These are phyloP conservation scores for Penicillium fimorum DNA, from an alignment of 495 filamentous ascomycete genomes.

Conservation along the genomic window DNA sequence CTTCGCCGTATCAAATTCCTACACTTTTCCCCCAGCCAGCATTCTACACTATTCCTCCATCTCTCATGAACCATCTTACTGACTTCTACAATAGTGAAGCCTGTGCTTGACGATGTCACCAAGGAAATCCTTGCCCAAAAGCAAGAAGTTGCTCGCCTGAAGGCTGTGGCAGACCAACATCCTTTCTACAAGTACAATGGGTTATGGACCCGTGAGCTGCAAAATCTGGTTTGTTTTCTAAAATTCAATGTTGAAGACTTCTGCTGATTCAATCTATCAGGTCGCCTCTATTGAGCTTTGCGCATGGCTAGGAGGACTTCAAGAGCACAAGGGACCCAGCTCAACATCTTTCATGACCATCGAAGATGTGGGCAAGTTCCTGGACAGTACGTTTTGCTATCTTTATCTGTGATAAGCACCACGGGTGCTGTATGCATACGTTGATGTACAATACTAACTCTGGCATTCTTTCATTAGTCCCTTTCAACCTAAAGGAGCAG, in stretches of 20 bases:
- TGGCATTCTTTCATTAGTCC: conserved; percentile 56
- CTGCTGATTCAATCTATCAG: conserved; percentile 28
- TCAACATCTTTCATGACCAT: conserved; percentile 69
- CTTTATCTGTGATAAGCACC: neutral
- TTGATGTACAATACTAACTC: neutral
- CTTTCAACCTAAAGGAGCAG: conserved; percentile 84
- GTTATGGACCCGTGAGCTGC: conserved; percentile 79
- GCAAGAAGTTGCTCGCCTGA: conserved; percentile 52
- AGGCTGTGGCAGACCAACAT: conserved; percentile 69
- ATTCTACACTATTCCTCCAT: neutral
- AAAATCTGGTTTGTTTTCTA: conserved; percentile 62
- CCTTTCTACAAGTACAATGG: conserved; percentile 96
- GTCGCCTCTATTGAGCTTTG: conserved; percentile 68
- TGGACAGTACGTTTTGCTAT: conserved; percentile 58
- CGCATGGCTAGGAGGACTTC: conserved; percentile 70
- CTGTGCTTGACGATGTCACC: conserved; percentile 44
- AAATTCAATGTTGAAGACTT: neutral
- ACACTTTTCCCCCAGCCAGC: neutral
- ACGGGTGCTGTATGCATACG: neutral
- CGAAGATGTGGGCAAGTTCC: conserved; percentile 76
- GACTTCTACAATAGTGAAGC: conserved; percentile 35
- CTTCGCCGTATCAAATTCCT: neutral
- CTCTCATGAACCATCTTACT: neutral
- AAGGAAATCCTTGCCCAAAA: conserved; percentile 44
- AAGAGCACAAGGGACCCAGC: conserved; percentile 40